These are phyloP conservation scores for Dactylellina haptotyla DNA, from an alignment of 2,329 filamentous ascomycete species.

Conservation along the genomic window DNA sequence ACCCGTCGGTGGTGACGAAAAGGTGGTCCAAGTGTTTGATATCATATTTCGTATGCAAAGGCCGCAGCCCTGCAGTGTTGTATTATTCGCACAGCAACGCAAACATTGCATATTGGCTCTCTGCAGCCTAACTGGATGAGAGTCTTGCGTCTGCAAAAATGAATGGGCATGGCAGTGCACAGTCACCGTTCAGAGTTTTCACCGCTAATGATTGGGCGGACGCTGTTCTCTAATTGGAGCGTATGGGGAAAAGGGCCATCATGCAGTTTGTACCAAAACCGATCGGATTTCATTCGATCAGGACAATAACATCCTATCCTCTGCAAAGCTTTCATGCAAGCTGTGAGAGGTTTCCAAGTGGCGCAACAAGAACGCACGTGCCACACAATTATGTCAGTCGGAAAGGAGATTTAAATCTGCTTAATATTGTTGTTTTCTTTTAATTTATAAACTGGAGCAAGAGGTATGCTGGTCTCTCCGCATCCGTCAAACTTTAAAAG, in stretches of 20 bases:
- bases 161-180: too few relatives aligned
- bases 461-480: slow-evolving; percentile 36
- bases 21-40: slow-evolving; percentile 17
- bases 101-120: slow-evolving; percentile 45
- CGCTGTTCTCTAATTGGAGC: slow-evolving; percentile 26
- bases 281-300: slow-evolving; percentile 29
- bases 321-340: slow-evolving; percentile 36
- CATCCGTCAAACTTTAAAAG: slow-evolving; percentile 54
- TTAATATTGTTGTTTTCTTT: slow-evolving; percentile 18
- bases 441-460: slow-evolving; percentile 25
- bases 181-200: slow-evolving; percentile 10
- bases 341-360: slow-evolving; percentile 45
- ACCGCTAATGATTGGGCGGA: slow-evolving; percentile 3
- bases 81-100: slow-evolving; percentile 53
- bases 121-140: slow-evolving; percentile 34
- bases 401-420: slow-evolving; percentile 28
- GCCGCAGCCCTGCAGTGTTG: slow-evolving; percentile 41
- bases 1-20: neutral
- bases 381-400: slow-evolving; percentile 26
- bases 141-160: slow-evolving; percentile 2
- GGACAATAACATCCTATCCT: slow-evolving; percentile 22
- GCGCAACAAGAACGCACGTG: slow-evolving; percentile 46
- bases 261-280: slow-evolving; percentile 27
- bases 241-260: slow-evolving; percentile 13
- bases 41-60: slow-evolving; percentile 33